These are phyloP conservation scores for Neurospora sp. DNA, from an alignment of 2,329 filamentous ascomycete genomes.

Conservation along the genomic window DNA sequence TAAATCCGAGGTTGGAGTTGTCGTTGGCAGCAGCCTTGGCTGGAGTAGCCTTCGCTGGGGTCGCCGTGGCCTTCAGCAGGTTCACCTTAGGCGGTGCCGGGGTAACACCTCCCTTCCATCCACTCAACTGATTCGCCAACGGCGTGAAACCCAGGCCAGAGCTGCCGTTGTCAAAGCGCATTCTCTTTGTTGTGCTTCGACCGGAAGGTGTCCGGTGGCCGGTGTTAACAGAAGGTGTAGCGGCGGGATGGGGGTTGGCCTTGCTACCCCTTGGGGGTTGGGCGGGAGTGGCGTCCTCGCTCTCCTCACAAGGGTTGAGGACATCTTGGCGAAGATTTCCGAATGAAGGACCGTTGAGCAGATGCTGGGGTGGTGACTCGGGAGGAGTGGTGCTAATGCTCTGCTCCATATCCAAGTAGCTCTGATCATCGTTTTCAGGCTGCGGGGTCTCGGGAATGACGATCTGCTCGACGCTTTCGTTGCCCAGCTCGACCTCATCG, in stretches of 20 bases:
- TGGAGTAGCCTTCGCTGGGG: not conserved
- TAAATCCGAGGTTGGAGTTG: conserved; percentile 40
- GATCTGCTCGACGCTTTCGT: not conserved
- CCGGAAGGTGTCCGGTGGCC: conserved; percentile 5
- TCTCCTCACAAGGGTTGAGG: not conserved
- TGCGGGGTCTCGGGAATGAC: conserved; percentile 1
- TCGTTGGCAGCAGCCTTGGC: not conserved
- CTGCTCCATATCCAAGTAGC: not conserved
- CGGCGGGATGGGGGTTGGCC: not conserved
- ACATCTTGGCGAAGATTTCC: not conserved
- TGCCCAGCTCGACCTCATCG: conserved; percentile 4
- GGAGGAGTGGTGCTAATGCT: not conserved
- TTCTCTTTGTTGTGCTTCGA: conserved; percentile 21
- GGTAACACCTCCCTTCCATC: conserved; percentile 2
- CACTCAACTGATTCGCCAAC: conserved; percentile 32
- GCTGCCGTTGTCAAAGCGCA: conserved; percentile 19
- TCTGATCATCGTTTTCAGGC: not conserved
- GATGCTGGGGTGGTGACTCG: not conserved
- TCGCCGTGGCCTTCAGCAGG: not conserved
- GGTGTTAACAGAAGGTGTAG: not conserved
- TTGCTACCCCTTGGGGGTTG: not conserved
- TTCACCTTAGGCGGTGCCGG: not conserved
- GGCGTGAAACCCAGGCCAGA: conserved; percentile 39
- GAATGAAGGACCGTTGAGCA: not conserved
- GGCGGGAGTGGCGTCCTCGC: not conserved